Conservation (phyloP, 78 protist species). For the Protostelium mycophagum region DNA sequence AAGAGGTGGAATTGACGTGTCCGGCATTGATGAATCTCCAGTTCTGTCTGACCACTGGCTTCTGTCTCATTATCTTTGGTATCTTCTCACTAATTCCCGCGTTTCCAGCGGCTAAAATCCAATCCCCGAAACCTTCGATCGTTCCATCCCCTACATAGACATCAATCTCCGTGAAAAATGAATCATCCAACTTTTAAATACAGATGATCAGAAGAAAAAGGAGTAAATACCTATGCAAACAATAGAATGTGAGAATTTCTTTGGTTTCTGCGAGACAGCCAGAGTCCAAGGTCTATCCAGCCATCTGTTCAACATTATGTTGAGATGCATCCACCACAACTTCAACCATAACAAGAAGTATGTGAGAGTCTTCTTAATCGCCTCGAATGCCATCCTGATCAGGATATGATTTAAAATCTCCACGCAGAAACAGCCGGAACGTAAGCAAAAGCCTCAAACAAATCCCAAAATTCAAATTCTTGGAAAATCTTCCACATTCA, state of each 20-base stretch:
- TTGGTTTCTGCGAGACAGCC: neutral
- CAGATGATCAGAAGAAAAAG: too few species aligned
- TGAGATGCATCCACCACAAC: neutral
- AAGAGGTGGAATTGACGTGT: neutral
- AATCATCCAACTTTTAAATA: too few species aligned
- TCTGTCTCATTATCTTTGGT: neutral
- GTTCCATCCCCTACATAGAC: neutral
- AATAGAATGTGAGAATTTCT: neutral
- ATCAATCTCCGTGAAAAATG: neutral
- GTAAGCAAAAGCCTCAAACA: too few species aligned
- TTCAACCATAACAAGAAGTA: neutral
- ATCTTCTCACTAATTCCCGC: neutral
- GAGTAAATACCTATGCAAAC: neutral
- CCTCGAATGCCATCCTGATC: neutral
- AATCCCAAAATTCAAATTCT: too few species aligned
- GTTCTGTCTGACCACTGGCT: neutral
- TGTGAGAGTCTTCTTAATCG: neutral
- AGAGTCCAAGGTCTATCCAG: neutral
- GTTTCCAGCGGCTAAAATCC: neutral
- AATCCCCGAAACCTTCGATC: neutral
- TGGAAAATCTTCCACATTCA: too few species aligned
- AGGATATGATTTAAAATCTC: too few species aligned
- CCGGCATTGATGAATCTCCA: neutral
- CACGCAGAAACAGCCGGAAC: too few species aligned
- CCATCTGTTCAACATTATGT: neutral